Evolutionary conservation across 345 rosid genomes (phyloP).

Genomic region (Anastatica hierochuntica): DNA sequence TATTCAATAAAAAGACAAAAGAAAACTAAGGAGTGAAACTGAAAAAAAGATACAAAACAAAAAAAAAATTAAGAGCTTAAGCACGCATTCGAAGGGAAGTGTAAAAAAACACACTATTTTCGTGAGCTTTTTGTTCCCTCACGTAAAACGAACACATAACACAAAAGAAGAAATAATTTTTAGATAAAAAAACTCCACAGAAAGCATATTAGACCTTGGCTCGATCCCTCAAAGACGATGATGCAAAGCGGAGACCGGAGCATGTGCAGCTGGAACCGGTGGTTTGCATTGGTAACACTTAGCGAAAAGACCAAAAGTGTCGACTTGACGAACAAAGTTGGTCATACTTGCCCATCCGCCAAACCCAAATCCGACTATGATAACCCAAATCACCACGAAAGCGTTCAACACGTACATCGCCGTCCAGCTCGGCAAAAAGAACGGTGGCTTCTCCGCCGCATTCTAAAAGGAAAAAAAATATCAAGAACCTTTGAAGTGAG

Average conservation of each 20-base stretch:
- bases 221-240: constrained; percentile 33
- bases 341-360: constrained; percentile 99
- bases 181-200: neutral
- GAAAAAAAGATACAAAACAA: constrained; percentile 15
- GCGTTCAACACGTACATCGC: constrained; percentile 69
- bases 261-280: constrained; percentile 31
- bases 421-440: constrained; percentile 81
- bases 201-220: constrained; percentile 7
- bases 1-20: no score
- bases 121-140: constrained; percentile 33
- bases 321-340: constrained; percentile 78
- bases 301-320: constrained; percentile 88
- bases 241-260: constrained; percentile 26
- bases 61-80: constrained; percentile 40
- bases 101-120: constrained; percentile 22
- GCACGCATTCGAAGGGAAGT: constrained; percentile 36
- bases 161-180: constrained; percentile 14
- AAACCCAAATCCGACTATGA: constrained; percentile 86
- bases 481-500: constrained; percentile 5
- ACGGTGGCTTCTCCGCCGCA: constrained; percentile 94
- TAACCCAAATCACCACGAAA: constrained; percentile 72
- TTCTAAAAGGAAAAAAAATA: constrained; percentile 39
- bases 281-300: constrained; percentile 98
- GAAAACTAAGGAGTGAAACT: constrained; percentile 9
- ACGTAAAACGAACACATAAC: constrained; percentile 37